These are phyloP conservation scores for Glonium stellatum DNA, from an alignment of 495 filamentous ascomycete genomes.

Conservation along the genomic window DNA sequence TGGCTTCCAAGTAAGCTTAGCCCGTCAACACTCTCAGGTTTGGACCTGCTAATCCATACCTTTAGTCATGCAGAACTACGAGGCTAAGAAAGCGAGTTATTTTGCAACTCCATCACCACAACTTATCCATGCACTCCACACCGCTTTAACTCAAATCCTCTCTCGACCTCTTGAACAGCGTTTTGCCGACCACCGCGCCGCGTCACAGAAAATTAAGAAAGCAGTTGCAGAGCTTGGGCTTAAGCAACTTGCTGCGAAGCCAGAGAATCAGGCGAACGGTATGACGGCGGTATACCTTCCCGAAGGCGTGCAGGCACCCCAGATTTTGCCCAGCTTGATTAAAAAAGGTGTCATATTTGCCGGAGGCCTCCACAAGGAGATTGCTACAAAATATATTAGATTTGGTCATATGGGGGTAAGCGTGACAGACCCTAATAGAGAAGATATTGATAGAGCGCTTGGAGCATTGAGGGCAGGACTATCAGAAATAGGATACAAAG, in stretches of 20 bases:
- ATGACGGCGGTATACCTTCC: conserved; percentile 98
- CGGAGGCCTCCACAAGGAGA: conserved; percentile 86
- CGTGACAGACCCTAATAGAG: conserved; percentile 57
- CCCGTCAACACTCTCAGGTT: not conserved
- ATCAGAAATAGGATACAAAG: conserved; percentile 55
- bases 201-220: conserved; percentile 76
- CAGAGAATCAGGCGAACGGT: conserved; percentile 86
- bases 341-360: conserved; percentile 93
- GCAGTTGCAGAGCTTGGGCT: conserved; percentile 71
- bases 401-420: conserved; percentile 97
- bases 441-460: conserved; percentile 76
- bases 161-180: conserved; percentile 66
- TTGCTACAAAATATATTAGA: conserved; percentile 62
- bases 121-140: conserved; percentile 89
- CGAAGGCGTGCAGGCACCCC: conserved; percentile 67
- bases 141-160: conserved; percentile 81
- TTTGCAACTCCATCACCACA: conserved; percentile 96
- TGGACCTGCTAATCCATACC: conserved; percentile 9
- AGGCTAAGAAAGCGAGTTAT: conserved; percentile 92
- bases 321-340: conserved; percentile 76
- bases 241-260: conserved; percentile 73
- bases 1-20: conserved; percentile 72
- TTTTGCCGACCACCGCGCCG: conserved; percentile 68
- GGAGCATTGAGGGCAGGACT: conserved; percentile 66
- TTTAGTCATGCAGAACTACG: conserved; percentile 93